Evolutionary conservation across 23 red algal species (phyloP).

Genomic region (Gracilaria gracilis): DNA sequence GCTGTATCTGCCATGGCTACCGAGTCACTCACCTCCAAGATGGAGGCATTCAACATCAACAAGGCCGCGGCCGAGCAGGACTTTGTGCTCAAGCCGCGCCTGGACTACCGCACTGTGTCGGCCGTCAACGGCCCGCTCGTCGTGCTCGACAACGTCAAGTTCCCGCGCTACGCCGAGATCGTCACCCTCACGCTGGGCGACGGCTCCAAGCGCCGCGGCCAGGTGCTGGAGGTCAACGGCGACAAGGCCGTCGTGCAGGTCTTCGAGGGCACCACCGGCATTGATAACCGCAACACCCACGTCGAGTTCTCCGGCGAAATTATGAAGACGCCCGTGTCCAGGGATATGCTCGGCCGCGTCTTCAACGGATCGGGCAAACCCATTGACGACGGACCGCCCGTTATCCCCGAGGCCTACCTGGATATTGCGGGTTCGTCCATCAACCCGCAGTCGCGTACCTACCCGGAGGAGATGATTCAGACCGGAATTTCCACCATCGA

Average conservation of each 20-base stretch:
- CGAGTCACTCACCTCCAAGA: conserved; percentile 37
- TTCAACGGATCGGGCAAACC: conserved; percentile 99
- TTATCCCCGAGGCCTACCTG: conserved; percentile 90
- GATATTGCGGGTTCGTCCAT: conserved; percentile 93
- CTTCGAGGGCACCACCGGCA: conserved; percentile 98
- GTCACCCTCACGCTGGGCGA: conserved; percentile 95
- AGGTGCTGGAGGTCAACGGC: conserved; percentile 97
- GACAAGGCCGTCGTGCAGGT: conserved; percentile 98
- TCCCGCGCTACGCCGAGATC: conserved; percentile 94
- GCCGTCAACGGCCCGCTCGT: conserved; percentile 98
- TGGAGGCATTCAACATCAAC: conserved; percentile 61
- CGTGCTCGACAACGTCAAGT: conserved; percentile 92
- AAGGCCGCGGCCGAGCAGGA: conserved; percentile 62
- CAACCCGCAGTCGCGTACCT: conserved; percentile 93
- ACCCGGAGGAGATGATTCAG: conserved; percentile 98
- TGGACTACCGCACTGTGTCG: conserved; percentile 93
- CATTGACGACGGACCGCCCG: conserved; percentile 93
- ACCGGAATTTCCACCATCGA: conserved; percentile 99
- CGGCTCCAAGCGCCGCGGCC: conserved; percentile 89
- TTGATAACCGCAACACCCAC: conserved; percentile 90
- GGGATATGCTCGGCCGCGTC: conserved; percentile 97
- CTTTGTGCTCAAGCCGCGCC: conserved; percentile 86
- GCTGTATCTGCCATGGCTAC: background rate
- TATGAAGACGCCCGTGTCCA: conserved; percentile 90
- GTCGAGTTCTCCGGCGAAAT: conserved; percentile 96